phyloP scores from a whole-genome alignment of 2,329 filamentous ascomycete genomes.

The Dissoconium aciculare region DNA sequence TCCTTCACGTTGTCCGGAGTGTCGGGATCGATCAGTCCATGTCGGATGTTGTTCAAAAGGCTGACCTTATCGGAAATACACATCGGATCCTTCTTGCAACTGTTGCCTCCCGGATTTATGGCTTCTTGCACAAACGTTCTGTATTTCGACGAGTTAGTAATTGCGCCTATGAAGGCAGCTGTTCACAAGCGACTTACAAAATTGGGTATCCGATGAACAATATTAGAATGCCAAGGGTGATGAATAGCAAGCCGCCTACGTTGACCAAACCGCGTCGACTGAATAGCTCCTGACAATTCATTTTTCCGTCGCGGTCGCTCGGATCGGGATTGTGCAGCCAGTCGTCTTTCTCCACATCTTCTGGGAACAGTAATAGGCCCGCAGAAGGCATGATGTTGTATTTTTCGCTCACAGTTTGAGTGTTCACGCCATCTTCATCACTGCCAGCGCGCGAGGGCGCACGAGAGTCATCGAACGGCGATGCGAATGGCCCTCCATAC shows the following conservation, averaged over 20 bases:
- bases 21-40: conserved; percentile 49
- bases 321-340: conserved; percentile 57
- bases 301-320: conserved; percentile 43
- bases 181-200: conserved; percentile 39
- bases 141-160: conserved; percentile 9
- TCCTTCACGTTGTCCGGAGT: conserved; percentile 45
- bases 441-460: conserved; percentile 46
- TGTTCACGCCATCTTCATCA: conserved; percentile 50
- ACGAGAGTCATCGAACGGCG: conserved; percentile 46
- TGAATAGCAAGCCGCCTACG: conserved; percentile 45
- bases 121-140: conserved; percentile 44
- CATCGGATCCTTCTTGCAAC: conserved; percentile 30
- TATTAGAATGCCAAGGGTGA: conserved; percentile 45
- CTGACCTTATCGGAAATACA: conserved; percentile 35
- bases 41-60: conserved; percentile 46
- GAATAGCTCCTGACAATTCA: conserved; percentile 45
- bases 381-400: conserved; percentile 57
- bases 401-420: conserved; percentile 58
- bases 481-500: conserved; percentile 32
- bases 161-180: neutral
- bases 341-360: conserved; percentile 61
- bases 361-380: conserved; percentile 51
- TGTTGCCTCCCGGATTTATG: conserved; percentile 22
- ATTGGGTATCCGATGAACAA: conserved; percentile 57
- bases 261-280: conserved; percentile 50